Percentiles rank a stretch among this genome's conserved stretches.
These are phyloP conservation scores for Tuber magnatum DNA, from an alignment of 495 filamentous ascomycete species.

Conservation along the genomic window DNA sequence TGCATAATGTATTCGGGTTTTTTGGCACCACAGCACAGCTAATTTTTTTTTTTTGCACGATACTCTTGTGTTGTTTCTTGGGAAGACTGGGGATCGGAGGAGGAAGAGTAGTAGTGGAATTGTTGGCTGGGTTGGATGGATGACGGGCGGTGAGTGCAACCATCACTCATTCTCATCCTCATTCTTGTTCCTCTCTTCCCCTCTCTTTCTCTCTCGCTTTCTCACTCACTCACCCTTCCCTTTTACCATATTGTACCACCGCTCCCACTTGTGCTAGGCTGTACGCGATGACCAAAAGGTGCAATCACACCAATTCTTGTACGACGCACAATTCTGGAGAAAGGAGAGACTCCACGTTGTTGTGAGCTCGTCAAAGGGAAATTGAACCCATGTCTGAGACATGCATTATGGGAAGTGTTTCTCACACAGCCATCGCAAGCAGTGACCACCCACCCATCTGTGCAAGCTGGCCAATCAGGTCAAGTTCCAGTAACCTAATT, in stretches of 20 bases:
- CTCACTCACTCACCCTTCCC: not conserved
- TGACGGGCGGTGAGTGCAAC: not conserved
- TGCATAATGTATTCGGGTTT: not conserved
- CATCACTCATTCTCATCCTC: not conserved
- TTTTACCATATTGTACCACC: not conserved
- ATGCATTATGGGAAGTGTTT: slow-evolving; percentile 22
- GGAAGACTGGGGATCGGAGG: not conserved
- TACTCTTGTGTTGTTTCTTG: not conserved
- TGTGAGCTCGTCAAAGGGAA: slow-evolving; percentile 15
- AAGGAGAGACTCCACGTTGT: slow-evolving; percentile 26
- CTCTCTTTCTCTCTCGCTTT: not conserved
- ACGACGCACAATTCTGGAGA: slow-evolving; percentile 30
- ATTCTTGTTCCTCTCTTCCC: not conserved
- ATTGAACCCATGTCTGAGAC: slow-evolving; percentile 21
- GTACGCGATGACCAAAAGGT: not conserved
- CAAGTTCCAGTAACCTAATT: slow-evolving; percentile 37
- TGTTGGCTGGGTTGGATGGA: not conserved
- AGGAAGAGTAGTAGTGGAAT: not conserved
- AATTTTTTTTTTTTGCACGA: not conserved
- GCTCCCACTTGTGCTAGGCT: not conserved
- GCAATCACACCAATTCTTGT: slow-evolving; percentile 14
- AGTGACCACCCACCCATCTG: slow-evolving; percentile 27
- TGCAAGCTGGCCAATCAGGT: slow-evolving; percentile 26
- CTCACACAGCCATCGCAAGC: slow-evolving; percentile 25
- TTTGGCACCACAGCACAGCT: not conserved